Evolutionary conservation across 2,329 filamentous ascomycete species (phyloP), one percentile per base, ranked within the genome.

Genomic region (Hypoxylon sp.): DNA sequence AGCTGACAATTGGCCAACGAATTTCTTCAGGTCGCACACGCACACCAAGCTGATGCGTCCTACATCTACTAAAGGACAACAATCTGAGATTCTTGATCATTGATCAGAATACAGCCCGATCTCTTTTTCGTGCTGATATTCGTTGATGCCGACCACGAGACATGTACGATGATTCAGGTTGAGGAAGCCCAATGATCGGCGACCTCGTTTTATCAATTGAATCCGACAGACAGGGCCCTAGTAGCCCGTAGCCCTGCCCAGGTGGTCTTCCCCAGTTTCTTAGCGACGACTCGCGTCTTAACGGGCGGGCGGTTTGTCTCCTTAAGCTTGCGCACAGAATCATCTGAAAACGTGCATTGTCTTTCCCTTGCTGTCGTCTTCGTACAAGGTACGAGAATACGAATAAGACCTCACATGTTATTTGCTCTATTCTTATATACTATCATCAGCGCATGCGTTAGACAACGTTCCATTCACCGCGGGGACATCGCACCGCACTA

Each of bases 221-320:
- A 48, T 48, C 53, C 53, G 43, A 56, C 53, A 48, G 19, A 39
- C 5, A 55, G 52, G 52, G 44, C 17, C 41, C 53, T 17, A 44
- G 20, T 3, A n/a, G 34, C 15, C 34, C 22, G 39, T 7, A 26
- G 24, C 24, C 7, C 24, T 26, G n/a, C n/a, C n/a, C n/a, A n/a
- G n/a, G n/a, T n/a, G 7, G 24, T 26, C 7, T 43, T 46, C 41
- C 20, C 17, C 15, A 19, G 13, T 26, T 57, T 17, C n/a, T 17
- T 17, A 53, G 56, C 30, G 41, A 30, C 32, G 26, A 20, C 26
- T 60, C 20, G 26, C 28, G 19, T 51, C 51, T 15, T 30, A 56
- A 56, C 48, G 52, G 51, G 60, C 17, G 56, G 47, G 60, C 17
- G 56, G 47, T 20, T 64, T 37, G 51, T 55, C 55, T 46, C 55